Evolutionary conservation across 2,329 filamentous ascomycete species (phyloP), one percentile per base, ranked within the genome.

Genomic region (Botrytis galanthina): DNA sequence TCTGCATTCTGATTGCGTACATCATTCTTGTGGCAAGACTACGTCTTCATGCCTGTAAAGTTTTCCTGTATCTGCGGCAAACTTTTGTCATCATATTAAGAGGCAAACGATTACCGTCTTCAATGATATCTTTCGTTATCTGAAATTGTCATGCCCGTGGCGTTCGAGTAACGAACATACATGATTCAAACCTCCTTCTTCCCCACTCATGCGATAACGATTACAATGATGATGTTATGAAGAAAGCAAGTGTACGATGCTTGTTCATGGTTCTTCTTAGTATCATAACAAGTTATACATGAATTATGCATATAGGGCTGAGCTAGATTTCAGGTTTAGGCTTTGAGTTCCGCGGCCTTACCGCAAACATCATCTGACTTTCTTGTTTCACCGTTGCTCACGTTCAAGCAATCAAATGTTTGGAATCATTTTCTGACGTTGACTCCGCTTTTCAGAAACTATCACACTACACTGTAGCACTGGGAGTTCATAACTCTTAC

Each of bases 261-360:
- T 10, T 57, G 46, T 35, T 26, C 46, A 57, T 32, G 26, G 39
- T 68, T 32, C 39, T 54, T 54, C 48, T n/a, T 51, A n/a, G 48
- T 51, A 51, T 51, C 26, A 54, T 54, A n/a, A 7, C 26, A 3
- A 54, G 48, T 54, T 54, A 16, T 54, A n/a, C 26, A 54, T 54
- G 16, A 68, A 29, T 39, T 26, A 18, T 57, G 39, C 48, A 20
- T 57, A 69, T 69, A 69, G 51, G 66, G 66, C 66, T 69, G 66
- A 69, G 48, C 35, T 42, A 69, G 37, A 57, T 44, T 32, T 16
- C 18, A 32, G n/a, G 66, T 42, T 68, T 57, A 32, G 46, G 10
- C 16, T 35, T 57, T 29, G n/a, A 39, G 22, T 57, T 18, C 48
- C 22, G n/a, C 35, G 66, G 66, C 10, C 12, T 63, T 29, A 44